Evolutionary conservation across 345 rosid genomes (phyloP).

Genomic region (Sonneratia caseolaris): DNA sequence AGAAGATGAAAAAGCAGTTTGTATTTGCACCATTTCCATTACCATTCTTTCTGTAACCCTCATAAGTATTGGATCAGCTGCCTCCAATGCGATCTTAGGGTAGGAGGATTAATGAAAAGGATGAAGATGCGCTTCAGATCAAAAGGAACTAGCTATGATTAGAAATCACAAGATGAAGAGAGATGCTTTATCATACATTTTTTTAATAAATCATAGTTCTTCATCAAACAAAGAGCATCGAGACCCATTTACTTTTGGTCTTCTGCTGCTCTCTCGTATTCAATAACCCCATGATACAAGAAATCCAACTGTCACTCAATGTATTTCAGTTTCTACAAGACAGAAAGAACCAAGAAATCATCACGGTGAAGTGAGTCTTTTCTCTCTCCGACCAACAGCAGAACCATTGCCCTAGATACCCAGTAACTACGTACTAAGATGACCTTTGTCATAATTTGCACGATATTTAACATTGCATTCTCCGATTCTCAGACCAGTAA

Average conservation of each 20-base stretch:
- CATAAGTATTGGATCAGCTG: too few relatives aligned
- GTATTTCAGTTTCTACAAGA: neutral
- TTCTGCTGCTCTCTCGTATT: neutral
- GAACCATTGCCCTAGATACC: neutral
- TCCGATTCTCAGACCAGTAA: too few relatives aligned
- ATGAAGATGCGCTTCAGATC: too few relatives aligned
- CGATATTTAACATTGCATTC: neutral
- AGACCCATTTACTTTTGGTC: conserved; percentile 6
- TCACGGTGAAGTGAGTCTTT: neutral
- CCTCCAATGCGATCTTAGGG: too few relatives aligned
- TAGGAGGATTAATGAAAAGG: too few relatives aligned
- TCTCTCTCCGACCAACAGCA: neutral
- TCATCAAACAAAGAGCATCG: neutral
- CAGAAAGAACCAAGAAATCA: neutral
- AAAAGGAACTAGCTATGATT: too few relatives aligned
- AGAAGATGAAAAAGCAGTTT: too few relatives aligned
- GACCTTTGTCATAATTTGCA: neutral
- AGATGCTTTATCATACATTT: neutral
- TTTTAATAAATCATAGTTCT: too few relatives aligned
- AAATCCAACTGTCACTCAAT: neutral
- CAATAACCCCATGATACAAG: neutral
- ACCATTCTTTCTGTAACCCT: too few relatives aligned
- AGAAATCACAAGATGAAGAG: too few relatives aligned
- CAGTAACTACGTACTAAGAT: neutral
- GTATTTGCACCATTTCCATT: too few relatives aligned